Conservation (phyloP, 202 grass and related monocot species). For the Saccharum hybrid region DNA sequence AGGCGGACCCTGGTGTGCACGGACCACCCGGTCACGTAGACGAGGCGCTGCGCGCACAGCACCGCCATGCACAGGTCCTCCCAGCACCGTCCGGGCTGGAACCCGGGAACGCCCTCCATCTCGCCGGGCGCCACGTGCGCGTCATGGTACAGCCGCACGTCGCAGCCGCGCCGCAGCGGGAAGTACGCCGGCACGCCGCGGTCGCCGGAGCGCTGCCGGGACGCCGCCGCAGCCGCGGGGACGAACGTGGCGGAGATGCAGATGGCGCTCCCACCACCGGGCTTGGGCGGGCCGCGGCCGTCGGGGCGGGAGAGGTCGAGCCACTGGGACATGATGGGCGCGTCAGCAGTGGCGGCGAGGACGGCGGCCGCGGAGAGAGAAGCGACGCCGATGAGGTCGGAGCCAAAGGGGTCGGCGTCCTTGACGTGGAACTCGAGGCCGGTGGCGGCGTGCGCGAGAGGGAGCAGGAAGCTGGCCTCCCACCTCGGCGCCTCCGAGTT, state of each 20-base stretch:
- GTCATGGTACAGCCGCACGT: constrained; percentile 79
- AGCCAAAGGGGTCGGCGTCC: constrained; percentile 73
- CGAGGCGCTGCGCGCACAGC: constrained; percentile 65
- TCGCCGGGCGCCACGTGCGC: constrained; percentile 57
- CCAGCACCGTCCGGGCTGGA: constrained; percentile 64
- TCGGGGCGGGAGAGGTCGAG: constrained; percentile 46
- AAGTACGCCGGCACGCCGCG: constrained; percentile 64
- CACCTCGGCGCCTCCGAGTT: constrained; percentile 63
- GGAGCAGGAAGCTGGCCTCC: constrained; percentile 51
- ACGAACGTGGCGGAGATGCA: constrained; percentile 42
- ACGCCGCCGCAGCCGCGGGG: constrained; percentile 4
- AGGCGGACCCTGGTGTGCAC: constrained; percentile 56
- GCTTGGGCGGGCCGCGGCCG: constrained; percentile 34
- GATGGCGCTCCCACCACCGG: constrained; percentile 29
- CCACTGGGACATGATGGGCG: constrained; percentile 16
- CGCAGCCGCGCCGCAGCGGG: constrained; percentile 60
- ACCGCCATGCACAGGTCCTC: constrained; percentile 90
- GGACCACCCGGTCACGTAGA: constrained; percentile 88
- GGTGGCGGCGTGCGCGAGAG: constrained; percentile 62
- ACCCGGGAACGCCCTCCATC: constrained; percentile 29
- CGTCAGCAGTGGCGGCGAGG: neutral
- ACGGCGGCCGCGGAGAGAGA: constrained; percentile 32
- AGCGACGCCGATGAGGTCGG: constrained; percentile 72
- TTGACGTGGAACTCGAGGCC: constrained; percentile 58
- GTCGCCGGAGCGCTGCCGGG: neutral